Evolutionary conservation across 345 rosid species (phyloP).

Genomic region (Ailanthus altissimus): DNA sequence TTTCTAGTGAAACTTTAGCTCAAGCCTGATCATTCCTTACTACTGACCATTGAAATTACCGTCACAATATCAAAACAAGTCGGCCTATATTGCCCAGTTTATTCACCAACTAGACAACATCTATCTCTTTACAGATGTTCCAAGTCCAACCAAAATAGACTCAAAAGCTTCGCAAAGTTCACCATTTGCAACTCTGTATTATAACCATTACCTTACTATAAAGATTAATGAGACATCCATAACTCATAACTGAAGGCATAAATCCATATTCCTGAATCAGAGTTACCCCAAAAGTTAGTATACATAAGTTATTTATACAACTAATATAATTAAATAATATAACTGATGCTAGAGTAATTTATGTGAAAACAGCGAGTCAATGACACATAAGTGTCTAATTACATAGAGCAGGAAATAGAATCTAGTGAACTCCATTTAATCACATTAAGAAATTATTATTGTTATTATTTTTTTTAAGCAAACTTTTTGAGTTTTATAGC

Average conservation of each 20-base stretch:
- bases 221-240: slow-evolving; percentile 91
- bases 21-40: neutral
- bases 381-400: too few species aligned
- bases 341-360: neutral
- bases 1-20: neutral
- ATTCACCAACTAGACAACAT: neutral
- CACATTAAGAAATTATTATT: too few species aligned
- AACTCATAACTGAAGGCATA: slow-evolving; percentile 79
- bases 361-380: too few species aligned
- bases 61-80: neutral
- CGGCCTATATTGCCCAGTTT: neutral
- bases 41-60: neutral
- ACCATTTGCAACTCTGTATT: neutral
- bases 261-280: slow-evolving; percentile 83
- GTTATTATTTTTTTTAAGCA: too few species aligned
- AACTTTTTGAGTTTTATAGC: too few species aligned
- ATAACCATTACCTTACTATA: slow-evolving; percentile 26
- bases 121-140: neutral
- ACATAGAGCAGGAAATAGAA: too few species aligned
- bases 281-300: slow-evolving; percentile 12
- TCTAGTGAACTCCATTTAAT: too few species aligned
- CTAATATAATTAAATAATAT: neutral
- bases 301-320: neutral
- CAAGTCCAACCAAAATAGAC: slow-evolving; percentile 1
- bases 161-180: neutral